Base-by-base conservation (phyloP, 306 rosid species). In the Quercus glauca region DNA sequence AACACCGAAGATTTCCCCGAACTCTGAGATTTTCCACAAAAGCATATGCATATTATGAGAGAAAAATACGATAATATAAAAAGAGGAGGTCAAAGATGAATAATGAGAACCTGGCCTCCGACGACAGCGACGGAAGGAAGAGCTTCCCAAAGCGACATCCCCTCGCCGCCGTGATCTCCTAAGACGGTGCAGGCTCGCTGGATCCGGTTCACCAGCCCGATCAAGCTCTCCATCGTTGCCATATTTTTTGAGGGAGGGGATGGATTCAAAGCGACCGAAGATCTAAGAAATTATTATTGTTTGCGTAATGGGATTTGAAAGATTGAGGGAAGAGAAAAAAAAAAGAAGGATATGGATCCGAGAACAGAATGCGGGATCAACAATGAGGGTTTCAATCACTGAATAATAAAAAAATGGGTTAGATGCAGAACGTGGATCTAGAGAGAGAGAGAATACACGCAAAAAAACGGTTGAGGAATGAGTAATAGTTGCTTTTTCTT, bases 221-320 rank as follows among this genome's bases (percentile, higher is more conserved):
- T 96, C 99, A 96, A 88, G 92, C 98, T 96, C 88, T 92, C 93
- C 98, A 96, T 89, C 6, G 97, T 96, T 83, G 99, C 99, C 99
- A 96, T 94, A 71, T 85, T 71, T 56, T 37, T 6, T 41, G 45
- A 8, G 45, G 45, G 71, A 3, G 53, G 53, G 17, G 17, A 49
- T 49, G 15, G 73, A 84, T 83, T 73, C 21, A n/a, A 67, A 55
- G 23, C 69, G 45, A 63, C 55, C 71, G 52, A 82, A 35, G 78
- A 76, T n/a, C 73, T 29, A 73, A 35, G 69, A 75, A 74, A 59
- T 18, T 26, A 1, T 3, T 41, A 49, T 28, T 33, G 59, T 61
- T 58, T 17, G 41, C 2, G 5, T 1, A 10, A 10, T 3, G 11
- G 61, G 77, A 72, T 25, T 58, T 37, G 53, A 0, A 41, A 7